Base-by-base conservation (phyloP, 345 rosid species). In the Moringa oleifera region DNA sequence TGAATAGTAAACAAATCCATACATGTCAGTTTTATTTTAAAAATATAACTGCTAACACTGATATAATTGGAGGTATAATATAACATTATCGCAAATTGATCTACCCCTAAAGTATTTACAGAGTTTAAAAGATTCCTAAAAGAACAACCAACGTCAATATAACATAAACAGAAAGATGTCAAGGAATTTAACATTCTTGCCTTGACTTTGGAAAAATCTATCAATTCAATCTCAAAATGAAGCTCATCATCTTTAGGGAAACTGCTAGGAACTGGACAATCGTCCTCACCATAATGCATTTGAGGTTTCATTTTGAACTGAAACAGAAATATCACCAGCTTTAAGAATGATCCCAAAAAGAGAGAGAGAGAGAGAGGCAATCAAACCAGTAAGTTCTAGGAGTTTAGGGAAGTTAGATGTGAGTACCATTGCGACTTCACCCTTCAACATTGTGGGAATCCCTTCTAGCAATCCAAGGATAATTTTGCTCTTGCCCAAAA, bases 271-370 rank as follows among this genome's bases (percentile, higher is more conserved):
- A 94, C 78, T 8, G 97, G 97, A 70, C 97, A 94, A 47, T 85
- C 87, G 12, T 59, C 87, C 90, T 94, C 99, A 0, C 86, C 90
- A 79, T 88, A 94, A 75, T 94, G 97, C 90, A 88, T 79, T 73
- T 81, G 75, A 63, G 95, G 86, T 84, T 90, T 94, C 92, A 94
- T 90, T 77, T 90, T 94, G 83, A 94, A 86, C 97, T 94, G 83
- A 70, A 74, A 63, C 53, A 23, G 25, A 55, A 16, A 41, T 7
- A 41, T 41, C 13, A 41, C 12, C 47, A 7, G 9, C 33, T 28
- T 41, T 41, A 41, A 41, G 9, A 41, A 41, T 4, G 6, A 11
- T 5, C 6, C 47, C 6, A 41, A 4, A 11, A 41, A 41, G 37
- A 4, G 37, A 33, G 11, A 33, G 6, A 11, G 11, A n/a, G n/a